Percentiles rank a stretch among this genome's conserved stretches.
Evolutionary conservation across 768 basidiomycete genomes (phyloP).

Genomic region (Boletus edulis): DNA sequence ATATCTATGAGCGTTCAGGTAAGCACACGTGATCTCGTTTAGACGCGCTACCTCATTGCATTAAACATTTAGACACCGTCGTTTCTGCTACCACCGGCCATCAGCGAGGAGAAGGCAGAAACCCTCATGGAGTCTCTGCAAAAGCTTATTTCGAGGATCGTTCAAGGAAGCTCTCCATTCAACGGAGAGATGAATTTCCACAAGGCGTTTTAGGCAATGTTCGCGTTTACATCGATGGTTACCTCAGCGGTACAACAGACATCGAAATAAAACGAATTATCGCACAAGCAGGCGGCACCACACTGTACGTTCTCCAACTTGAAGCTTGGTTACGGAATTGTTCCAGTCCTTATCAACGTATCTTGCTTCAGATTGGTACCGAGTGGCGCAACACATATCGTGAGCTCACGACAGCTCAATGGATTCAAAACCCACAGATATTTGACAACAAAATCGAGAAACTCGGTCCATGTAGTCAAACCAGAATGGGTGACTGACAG

Average conservation of each 20-base stretch:
- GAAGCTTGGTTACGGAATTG: neutral
- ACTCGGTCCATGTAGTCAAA: slow-evolving; percentile 58
- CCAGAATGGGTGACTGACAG: slow-evolving; percentile 79
- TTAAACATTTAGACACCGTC: slow-evolving; percentile 56
- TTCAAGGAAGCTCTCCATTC: slow-evolving; percentile 42
- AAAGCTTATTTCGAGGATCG: slow-evolving; percentile 43
- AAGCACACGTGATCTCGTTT: slow-evolving; percentile 9
- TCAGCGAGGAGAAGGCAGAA: slow-evolving; percentile 53
- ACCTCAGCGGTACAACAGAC: slow-evolving; percentile 68
- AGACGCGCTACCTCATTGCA: neutral
- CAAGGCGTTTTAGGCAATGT: slow-evolving; percentile 40
- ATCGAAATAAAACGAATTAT: slow-evolving; percentile 75
- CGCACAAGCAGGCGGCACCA: slow-evolving; percentile 60
- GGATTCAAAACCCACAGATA: slow-evolving; percentile 69
- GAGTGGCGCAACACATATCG: slow-evolving; percentile 72
- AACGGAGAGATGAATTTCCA: slow-evolving; percentile 16
- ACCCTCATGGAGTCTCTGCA: slow-evolving; percentile 24
- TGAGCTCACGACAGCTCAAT: slow-evolving; percentile 70
- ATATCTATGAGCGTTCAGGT: slow-evolving; percentile 63
- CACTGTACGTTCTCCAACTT: slow-evolving; percentile 46
- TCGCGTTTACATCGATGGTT: slow-evolving; percentile 70
- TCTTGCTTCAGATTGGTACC: slow-evolving; percentile 43
- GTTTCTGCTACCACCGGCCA: slow-evolving; percentile 68
- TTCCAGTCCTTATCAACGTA: neutral
- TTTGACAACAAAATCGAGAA: slow-evolving; percentile 49